phyloP scores from a whole-genome alignment of 805 yeast species.

The Wickerhamomyces bovis region DNA sequence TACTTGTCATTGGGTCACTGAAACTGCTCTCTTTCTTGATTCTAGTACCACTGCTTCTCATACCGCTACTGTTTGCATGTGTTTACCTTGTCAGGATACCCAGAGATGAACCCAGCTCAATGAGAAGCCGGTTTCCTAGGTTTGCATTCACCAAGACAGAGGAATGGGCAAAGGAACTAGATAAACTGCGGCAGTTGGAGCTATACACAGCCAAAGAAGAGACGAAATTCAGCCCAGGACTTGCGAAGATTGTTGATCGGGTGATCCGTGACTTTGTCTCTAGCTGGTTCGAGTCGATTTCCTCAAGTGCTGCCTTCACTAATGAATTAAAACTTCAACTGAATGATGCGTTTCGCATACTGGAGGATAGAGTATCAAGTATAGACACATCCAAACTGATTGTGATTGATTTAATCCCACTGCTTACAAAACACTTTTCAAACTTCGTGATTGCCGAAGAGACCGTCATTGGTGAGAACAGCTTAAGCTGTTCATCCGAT shows the following conservation, averaged over 20 bases:
- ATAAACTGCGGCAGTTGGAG: slow-evolving; percentile 1
- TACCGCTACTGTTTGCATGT: background rate
- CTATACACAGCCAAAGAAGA: background rate
- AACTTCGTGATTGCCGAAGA: slow-evolving; percentile 40
- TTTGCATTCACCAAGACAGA: slow-evolving; percentile 22
- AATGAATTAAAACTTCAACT: slow-evolving; percentile 38
- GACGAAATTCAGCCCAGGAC: slow-evolving; percentile 29
- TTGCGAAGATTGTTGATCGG: slow-evolving; percentile 39
- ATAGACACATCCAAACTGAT: slow-evolving; percentile 53
- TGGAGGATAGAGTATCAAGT: slow-evolving; percentile 36
- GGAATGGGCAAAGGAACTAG: slow-evolving; percentile 28
- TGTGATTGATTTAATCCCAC: slow-evolving; percentile 55
- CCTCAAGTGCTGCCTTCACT: slow-evolving; percentile 32
- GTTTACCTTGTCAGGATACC: slow-evolving; percentile 5
- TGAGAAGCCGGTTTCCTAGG: slow-evolving; percentile 15
- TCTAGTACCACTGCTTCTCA: background rate
- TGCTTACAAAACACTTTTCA: slow-evolving; percentile 57
- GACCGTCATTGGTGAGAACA: slow-evolving; percentile 21
- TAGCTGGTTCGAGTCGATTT: slow-evolving; percentile 50
- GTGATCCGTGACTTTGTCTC: slow-evolving; percentile 47
- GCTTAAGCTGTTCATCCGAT: slow-evolving; percentile 29
- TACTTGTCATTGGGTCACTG: slow-evolving; percentile 4
- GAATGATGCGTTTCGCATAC: slow-evolving; percentile 30
- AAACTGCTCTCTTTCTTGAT: slow-evolving; percentile 1
- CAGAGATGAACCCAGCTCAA: slow-evolving; percentile 1